These are phyloP conservation scores for Amanita muscaria DNA, from an alignment of 768 basidiomycete species.

Conservation along the genomic window DNA sequence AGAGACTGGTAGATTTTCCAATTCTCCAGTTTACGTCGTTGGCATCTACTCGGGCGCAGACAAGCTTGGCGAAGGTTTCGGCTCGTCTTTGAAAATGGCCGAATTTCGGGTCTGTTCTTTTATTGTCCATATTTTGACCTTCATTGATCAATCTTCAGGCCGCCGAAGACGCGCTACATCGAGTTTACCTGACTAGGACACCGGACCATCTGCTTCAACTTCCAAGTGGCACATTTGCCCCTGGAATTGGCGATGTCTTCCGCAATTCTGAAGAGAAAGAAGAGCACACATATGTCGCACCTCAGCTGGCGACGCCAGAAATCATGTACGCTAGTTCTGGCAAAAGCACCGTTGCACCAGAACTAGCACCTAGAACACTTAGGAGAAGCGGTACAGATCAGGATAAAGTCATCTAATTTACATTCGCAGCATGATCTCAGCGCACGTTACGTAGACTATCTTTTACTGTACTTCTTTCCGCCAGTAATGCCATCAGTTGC, in stretches of 20 bases:
- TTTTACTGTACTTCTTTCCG: constrained; percentile 64
- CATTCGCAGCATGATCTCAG: constrained; percentile 6
- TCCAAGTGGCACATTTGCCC: constrained; percentile 68
- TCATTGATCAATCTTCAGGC: constrained; percentile 36
- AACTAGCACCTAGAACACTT: constrained; percentile 4
- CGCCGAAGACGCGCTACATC: constrained; percentile 76
- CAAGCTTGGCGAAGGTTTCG: constrained; percentile 92
- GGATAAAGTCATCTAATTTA: background rate
- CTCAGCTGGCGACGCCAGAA: constrained; percentile 52
- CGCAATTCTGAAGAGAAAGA: constrained; percentile 17
- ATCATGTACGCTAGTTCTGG: constrained; percentile 64
- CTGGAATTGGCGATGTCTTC: constrained; percentile 45
- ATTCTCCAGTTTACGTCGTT: constrained; percentile 92
- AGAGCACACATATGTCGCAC: constrained; percentile 35
- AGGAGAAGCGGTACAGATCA: background rate
- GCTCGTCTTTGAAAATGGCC: constrained; percentile 88
- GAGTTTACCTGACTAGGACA: constrained; percentile 74
- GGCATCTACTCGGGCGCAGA: constrained; percentile 80
- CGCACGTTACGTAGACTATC: constrained; percentile 31
- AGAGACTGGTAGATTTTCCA: constrained; percentile 87
- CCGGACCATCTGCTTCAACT: constrained; percentile 61
- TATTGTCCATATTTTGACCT: constrained; percentile 1
- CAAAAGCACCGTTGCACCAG: constrained; percentile 28
- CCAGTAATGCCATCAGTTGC: constrained; percentile 71
- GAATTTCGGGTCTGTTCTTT: constrained; percentile 67